phyloP scores from a whole-genome alignment of 148 eudicot genomes.

The Rheum nobile region DNA sequence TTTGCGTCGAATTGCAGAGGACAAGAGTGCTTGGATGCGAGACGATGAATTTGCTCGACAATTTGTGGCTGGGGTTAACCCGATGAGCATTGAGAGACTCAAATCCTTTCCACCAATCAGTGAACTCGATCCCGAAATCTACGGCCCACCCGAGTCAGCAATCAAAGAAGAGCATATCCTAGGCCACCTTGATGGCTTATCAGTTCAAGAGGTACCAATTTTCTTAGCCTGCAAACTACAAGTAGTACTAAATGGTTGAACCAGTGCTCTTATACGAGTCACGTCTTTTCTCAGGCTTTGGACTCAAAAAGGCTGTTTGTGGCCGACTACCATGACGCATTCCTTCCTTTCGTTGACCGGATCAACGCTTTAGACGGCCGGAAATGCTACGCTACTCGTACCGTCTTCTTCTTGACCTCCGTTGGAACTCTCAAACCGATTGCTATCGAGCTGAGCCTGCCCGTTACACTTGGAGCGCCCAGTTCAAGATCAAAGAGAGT shows the following conservation, averaged over 20 bases:
- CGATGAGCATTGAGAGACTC: constrained; percentile 65
- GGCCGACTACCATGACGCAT: constrained; percentile 75
- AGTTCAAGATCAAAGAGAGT: constrained; percentile 56
- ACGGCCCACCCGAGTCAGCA: constrained; percentile 71
- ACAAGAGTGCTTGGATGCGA: constrained; percentile 83
- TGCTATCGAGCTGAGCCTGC: constrained; percentile 93
- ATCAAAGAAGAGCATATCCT: constrained; percentile 73
- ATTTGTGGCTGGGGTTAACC: constrained; percentile 85
- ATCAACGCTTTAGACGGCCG: constrained; percentile 81
- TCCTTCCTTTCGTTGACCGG: constrained; percentile 72
- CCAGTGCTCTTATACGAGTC: not conserved
- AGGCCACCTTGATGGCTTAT: constrained; percentile 70
- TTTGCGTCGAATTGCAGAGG: constrained; percentile 40
- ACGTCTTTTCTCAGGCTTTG: constrained; percentile 51
- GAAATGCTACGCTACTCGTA: constrained; percentile 75
- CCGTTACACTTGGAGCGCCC: constrained; percentile 24
- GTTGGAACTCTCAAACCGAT: constrained; percentile 74
- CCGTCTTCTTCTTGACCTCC: constrained; percentile 58
- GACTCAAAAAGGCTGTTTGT: constrained; percentile 62
- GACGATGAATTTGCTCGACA: constrained; percentile 97
- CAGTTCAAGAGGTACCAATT: constrained; percentile 59
- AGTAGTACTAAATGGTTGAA: not conserved
- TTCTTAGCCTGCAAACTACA: not conserved
- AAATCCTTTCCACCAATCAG: constrained; percentile 68
- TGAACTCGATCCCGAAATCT: constrained; percentile 61